A percentile compares a stretch with the other conserved stretches of the same genome.
Conservation (phyloP, 495 filamentous ascomycete species). For the Tuber magnatum region DNA sequence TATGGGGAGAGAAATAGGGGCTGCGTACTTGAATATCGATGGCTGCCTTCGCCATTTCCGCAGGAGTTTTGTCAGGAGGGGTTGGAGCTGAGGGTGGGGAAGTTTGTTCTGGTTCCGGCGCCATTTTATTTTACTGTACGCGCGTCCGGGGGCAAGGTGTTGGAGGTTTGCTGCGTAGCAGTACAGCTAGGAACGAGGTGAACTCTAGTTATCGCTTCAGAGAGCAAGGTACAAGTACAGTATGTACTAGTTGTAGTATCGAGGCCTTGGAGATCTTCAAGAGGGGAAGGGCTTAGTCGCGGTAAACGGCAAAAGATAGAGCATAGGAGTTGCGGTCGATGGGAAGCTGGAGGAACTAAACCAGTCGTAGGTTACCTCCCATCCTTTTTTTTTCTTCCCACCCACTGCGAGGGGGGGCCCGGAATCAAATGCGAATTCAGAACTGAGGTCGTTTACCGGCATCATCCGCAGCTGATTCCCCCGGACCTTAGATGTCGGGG, state of each 20-base stretch:
- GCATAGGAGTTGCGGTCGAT: not conserved
- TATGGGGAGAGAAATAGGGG: not conserved
- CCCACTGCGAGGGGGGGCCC: not conserved
- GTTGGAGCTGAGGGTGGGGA: not conserved
- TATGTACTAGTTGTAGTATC: not conserved
- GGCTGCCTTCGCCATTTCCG: constrained; percentile 24
- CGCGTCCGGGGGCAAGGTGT: not conserved
- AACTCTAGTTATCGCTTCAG: not conserved
- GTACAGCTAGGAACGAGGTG: not conserved
- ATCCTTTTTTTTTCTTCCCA: not conserved
- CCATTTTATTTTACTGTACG: not conserved
- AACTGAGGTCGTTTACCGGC: not conserved
- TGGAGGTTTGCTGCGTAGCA: not conserved
- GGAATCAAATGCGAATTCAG: not conserved
- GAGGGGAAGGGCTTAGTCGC: not conserved
- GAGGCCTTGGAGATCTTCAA: not conserved
- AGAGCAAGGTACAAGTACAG: not conserved
- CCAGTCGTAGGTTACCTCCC: not conserved
- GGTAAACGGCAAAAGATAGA: not conserved
- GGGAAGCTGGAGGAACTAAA: not conserved
- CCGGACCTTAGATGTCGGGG: not conserved
- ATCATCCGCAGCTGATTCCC: not conserved
- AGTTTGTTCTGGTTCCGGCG: not conserved
- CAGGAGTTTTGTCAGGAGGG: constrained; percentile 12
- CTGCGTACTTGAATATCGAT: constrained; percentile 32